Evolutionary conservation across 169 alveolate species (phyloP), one percentile per base, ranked within the genome.

Genomic region (Blepharisma undulans): DNA sequence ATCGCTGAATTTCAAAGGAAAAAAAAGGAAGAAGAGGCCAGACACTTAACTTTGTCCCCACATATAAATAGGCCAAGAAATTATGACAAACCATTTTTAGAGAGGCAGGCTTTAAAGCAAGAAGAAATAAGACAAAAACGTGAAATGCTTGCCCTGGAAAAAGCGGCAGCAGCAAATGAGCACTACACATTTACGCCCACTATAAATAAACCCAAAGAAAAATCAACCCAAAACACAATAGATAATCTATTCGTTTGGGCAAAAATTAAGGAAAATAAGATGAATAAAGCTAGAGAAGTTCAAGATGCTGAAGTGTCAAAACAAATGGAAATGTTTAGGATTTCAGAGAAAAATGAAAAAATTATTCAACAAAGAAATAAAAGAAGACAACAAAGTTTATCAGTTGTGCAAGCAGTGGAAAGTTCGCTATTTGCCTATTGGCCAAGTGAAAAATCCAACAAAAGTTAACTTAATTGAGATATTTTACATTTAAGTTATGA

Each of bases 81-180:
- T 4, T 59, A 32, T 30, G 25, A 27, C 10, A 21, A 33, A 25
- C 14, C 33, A 21, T 82, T 82, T 59, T 36, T 82, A 60, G 76
- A 82, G n/a, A 33, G 89, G 21, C 89, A 82, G 36, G 89, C 33
- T 32, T 72, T 32, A 22, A 34, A 48, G 36, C 25, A n/a, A 82
- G 71, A 22, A 36, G 33, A 60, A 22, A 82, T 60, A 33, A 22
- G 19, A 4, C 29, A 25, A 30, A 60, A 34, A 36, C 32, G 29
- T n/a, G 77, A 82, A 82, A 32, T 22, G 25, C 76, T 32, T 18
- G 25, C 29, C 10, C 22, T 22, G n/a, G 60, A 82, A 82, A 82
- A 60, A 82, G 76, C 22, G 7, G 25, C 78, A 36, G 77, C 33
- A 0, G 22, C 33, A 30, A 6, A 32, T 2, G 22, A 22, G 36